Evolutionary conservation across 352 stramenopile species (phyloP).

Genomic region (Phytophthora litchii): DNA sequence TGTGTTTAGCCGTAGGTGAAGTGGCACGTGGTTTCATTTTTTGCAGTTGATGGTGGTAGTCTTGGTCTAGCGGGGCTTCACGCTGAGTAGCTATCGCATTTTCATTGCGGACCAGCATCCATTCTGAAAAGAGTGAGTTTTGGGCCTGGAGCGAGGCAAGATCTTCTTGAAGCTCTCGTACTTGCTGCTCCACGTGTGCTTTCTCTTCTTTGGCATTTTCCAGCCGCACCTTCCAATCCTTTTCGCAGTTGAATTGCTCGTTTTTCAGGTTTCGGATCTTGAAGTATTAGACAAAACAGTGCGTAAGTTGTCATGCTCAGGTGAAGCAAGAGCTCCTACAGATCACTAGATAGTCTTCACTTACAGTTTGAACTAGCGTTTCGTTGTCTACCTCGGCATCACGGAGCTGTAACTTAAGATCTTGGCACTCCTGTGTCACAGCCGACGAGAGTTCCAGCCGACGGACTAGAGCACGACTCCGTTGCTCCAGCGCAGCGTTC

Average conservation of each 20-base stretch:
- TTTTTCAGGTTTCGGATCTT: constrained; percentile 81
- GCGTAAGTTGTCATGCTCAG: not conserved
- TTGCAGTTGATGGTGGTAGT: constrained; percentile 7
- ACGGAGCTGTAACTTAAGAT: constrained; percentile 66
- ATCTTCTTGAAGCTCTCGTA: constrained; percentile 66
- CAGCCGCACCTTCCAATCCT: constrained; percentile 65
- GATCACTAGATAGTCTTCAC: constrained; percentile 1
- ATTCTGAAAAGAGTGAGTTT: constrained; percentile 77
- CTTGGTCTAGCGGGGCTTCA: constrained; percentile 10
- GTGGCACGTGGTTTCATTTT: constrained; percentile 8
- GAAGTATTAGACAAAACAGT: not conserved
- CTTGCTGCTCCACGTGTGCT: constrained; percentile 42
- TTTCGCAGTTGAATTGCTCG: constrained; percentile 62
- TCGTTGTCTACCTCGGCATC: constrained; percentile 77
- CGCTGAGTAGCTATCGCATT: constrained; percentile 50
- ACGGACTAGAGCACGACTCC: constrained; percentile 68
- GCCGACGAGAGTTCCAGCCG: constrained; percentile 59
- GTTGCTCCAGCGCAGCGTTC: constrained; percentile 74
- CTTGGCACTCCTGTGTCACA: constrained; percentile 56
- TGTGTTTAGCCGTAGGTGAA: constrained; percentile 8
- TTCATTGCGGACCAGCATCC: constrained; percentile 78
- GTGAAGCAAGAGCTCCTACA: not conserved
- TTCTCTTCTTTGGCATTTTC: constrained; percentile 61
- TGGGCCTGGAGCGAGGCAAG: constrained; percentile 59
- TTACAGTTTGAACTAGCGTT: constrained; percentile 64